These are phyloP conservation scores for Blastobotrys arbuscula DNA, from an alignment of 1,139 yeast species.

Conservation along the genomic window DNA sequence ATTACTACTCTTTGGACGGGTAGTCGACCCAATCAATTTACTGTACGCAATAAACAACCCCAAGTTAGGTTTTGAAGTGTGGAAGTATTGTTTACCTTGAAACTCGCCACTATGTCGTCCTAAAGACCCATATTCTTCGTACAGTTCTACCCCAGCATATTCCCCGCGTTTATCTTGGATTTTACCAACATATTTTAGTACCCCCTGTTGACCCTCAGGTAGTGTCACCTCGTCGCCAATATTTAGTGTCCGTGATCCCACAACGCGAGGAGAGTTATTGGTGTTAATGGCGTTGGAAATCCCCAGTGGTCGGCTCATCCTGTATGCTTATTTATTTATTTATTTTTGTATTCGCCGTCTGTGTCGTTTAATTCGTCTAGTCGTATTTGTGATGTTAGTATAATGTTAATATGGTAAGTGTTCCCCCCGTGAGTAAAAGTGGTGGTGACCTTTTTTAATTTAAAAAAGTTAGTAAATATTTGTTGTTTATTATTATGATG, in stretches of 20 bases:
- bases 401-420: too few species aligned
- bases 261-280: background rate
- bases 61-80: slow-evolving; percentile 53
- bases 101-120: slow-evolving; percentile 81
- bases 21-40: slow-evolving; percentile 38
- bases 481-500: too few species aligned
- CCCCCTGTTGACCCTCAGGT: slow-evolving; percentile 46
- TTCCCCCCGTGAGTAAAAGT: too few species aligned
- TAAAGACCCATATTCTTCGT: slow-evolving; percentile 53
- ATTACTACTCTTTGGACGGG: slow-evolving; percentile 3
- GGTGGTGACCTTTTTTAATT: too few species aligned
- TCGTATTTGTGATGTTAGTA: too few species aligned
- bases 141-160: slow-evolving; percentile 85
- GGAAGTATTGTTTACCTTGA: slow-evolving; percentile 55
- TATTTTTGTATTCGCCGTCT: too few species aligned
- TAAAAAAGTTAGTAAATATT: too few species aligned
- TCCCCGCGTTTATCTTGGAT: slow-evolving; percentile 69
- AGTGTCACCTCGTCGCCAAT: slow-evolving; percentile 39
- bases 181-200: slow-evolving; percentile 65
- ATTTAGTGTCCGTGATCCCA: slow-evolving; percentile 15
- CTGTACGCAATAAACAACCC: slow-evolving; percentile 74
- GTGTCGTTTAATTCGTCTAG: too few species aligned
- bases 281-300: background rate
- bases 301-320: background rate
- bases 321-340: too few species aligned